Base-by-base conservation (phyloP, 768 basidiomycete genomes). In the Antrodiella citrinella region DNA sequence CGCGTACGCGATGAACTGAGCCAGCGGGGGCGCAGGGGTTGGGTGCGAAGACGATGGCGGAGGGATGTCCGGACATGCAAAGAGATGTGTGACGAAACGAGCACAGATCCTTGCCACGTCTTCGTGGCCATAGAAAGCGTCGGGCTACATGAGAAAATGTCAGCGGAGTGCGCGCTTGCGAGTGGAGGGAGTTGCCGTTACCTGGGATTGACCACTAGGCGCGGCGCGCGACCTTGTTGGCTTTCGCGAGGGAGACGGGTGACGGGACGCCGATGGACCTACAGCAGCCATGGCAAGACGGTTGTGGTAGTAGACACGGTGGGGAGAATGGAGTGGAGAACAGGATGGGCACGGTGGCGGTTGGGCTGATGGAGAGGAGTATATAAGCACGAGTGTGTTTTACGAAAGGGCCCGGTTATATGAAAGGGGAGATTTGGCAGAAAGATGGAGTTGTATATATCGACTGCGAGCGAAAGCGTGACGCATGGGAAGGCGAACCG, bases 1-100 rank as follows among this genome's bases (percentile, higher is more conserved):
- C 0, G 87, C 85, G 62, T 93, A 93, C 0, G 89, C 89, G 60
- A 91, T 87, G 65, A 92, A 92, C 55, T 81, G 74, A 0, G 87
- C 84, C 0, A 92, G 73, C 2, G 72, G 68, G 0, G 82, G 81
- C 44, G 81, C 76, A 5, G 81, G 72, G 3, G 73, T 73, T 1
- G 78, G 64, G 22, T 52, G 30, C 24, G 63, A 44, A 26, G 59
- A 53, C n/a, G 59, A 59, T 7, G 49, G 60, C 51, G 87, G 81
- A 2, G 90, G 86, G 23, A 81, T 73, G 53, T 92, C 88, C 2
- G 91, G 92, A 61, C 92, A 95, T 0, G 83, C 81, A 61, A 93
- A 94, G 0, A 93, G 74, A 47, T 89, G 84, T 0, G 84, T 84
- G 19, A 95, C 91, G 62, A 93, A 94, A 0, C 86, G 75, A 0